phyloP scores from a whole-genome alignment of 2,329 filamentous ascomycete genomes.

The Phoma sp. region DNA sequence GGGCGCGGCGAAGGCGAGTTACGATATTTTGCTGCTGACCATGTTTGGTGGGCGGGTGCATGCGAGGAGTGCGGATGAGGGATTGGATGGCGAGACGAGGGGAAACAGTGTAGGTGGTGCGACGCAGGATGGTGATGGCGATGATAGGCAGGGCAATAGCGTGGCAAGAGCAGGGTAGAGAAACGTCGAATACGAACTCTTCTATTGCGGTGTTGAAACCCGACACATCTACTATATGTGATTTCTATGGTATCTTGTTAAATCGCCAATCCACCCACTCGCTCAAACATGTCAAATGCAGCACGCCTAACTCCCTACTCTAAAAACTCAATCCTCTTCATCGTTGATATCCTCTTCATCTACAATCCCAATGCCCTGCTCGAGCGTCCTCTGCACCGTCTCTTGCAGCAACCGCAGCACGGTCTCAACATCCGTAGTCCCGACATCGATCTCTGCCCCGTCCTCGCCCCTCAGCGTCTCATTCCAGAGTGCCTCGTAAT shows the following conservation, averaged over 20 bases:
- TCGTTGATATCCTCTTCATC: slow-evolving; percentile 10
- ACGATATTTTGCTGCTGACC: slow-evolving; percentile 46
- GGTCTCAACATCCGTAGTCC: slow-evolving; percentile 3
- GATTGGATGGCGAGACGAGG: background rate
- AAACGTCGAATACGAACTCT: background rate
- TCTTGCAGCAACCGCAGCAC: slow-evolving; percentile 15
- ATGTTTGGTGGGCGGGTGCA: slow-evolving; percentile 44
- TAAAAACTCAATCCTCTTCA: background rate
- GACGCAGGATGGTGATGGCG: background rate
- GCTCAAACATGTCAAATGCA: background rate
- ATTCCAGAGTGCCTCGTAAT: slow-evolving; percentile 29
- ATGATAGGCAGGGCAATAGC: too few species aligned
- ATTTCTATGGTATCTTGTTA: slow-evolving; percentile 14
- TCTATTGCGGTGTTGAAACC: slow-evolving; percentile 13
- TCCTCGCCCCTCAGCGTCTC: slow-evolving; percentile 23
- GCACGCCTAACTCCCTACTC: too few species aligned
- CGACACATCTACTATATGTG: background rate
- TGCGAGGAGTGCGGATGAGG: background rate
- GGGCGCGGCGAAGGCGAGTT: slow-evolving; percentile 44
- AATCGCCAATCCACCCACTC: background rate
- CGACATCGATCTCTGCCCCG: background rate
- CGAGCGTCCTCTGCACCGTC: slow-evolving; percentile 15
- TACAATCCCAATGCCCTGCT: slow-evolving; percentile 14
- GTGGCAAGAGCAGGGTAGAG: too few species aligned
- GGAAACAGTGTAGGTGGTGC: background rate